A percentile compares a stretch with the other conserved stretches of the same genome.
Evolutionary conservation across 225 moss, liverwort and hornwort species (phyloP).

Genomic region (Polytrichum commune): DNA sequence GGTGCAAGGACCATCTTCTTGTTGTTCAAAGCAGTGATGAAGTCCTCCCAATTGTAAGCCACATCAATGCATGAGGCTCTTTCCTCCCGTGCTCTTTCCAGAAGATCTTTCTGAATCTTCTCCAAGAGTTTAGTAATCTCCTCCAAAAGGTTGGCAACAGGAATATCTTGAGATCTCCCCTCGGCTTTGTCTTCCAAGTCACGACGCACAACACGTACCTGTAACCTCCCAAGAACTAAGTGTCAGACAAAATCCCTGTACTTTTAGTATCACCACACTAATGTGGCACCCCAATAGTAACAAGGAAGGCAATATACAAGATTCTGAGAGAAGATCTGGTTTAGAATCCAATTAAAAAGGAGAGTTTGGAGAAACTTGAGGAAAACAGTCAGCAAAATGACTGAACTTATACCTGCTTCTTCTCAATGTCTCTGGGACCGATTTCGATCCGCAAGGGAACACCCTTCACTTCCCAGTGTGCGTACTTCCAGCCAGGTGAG

Average conservation of each 20-base stretch:
- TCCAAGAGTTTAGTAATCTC: conserved; percentile 50
- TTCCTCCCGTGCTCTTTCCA: conserved; percentile 62
- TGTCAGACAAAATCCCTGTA: too few species aligned
- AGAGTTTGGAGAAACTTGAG: too few species aligned
- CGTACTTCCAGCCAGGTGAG: conserved; percentile 75
- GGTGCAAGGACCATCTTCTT: conserved; percentile 96
- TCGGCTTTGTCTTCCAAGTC: conserved; percentile 49
- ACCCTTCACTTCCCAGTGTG: conserved; percentile 91
- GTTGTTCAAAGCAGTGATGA: conserved; percentile 64
- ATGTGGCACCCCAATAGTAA: too few species aligned
- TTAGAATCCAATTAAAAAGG: too few species aligned
- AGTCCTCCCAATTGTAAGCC: conserved; percentile 71
- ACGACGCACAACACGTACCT: conserved; percentile 57
- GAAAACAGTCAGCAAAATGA: too few species aligned
- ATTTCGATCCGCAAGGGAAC: conserved; percentile 84
- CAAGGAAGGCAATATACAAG: too few species aligned
- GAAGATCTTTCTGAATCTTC: conserved; percentile 49
- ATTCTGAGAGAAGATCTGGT: too few species aligned
- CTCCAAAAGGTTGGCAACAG: conserved; percentile 25
- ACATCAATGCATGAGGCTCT: conserved; percentile 52
- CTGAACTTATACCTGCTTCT: conserved; percentile 51
- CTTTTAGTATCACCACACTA: background rate
- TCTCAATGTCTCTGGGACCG: conserved; percentile 78
- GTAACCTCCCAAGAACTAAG: background rate
- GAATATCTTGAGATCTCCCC: conserved; percentile 46